Percentiles rank a stretch among this genome's conserved stretches.
These are phyloP conservation scores for Parsonsia alboflavescens DNA, from an alignment of 257 asterid genomes.

Conservation along the genomic window DNA sequence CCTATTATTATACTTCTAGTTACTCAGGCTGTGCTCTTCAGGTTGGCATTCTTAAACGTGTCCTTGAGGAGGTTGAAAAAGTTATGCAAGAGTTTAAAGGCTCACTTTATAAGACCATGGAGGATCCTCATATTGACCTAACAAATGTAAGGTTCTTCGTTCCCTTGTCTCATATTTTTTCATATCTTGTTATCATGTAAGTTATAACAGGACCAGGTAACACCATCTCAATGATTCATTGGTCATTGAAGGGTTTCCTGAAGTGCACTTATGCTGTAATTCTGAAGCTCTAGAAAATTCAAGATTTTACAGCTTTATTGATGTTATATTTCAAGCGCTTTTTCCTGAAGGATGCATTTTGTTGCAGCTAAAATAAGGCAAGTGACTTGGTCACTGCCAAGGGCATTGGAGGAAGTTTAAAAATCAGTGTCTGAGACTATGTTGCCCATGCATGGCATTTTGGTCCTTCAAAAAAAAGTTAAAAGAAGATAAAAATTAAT, in stretches of 20 bases:
- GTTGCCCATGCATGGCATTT: neutral
- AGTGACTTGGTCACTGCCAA: neutral
- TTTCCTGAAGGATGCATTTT: neutral
- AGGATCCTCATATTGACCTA: slow-evolving; percentile 85
- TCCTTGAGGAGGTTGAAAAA: slow-evolving; percentile 91
- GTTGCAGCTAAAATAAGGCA: neutral
- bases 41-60: slow-evolving; percentile 95
- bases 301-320: neutral
- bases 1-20: neutral
- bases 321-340: neutral
- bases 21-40: slow-evolving; percentile 24
- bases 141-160: slow-evolving; percentile 51
- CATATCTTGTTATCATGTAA: neutral
- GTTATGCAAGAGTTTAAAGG: slow-evolving; percentile 93
- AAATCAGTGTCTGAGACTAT: neutral
- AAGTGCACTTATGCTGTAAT: neutral
- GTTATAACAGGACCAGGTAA: neutral
- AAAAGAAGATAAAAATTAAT: neutral
- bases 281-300: neutral
- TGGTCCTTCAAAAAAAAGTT: neutral
- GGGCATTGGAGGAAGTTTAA: neutral
- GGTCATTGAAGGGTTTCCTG: neutral
- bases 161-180: neutral
- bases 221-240: neutral
- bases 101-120: slow-evolving; percentile 94